A percentile compares a stretch with the other conserved stretches of the same genome.
Conservation (phyloP, 1,284 basidiomycete genomes). For the Hemileia vastatrix region DNA sequence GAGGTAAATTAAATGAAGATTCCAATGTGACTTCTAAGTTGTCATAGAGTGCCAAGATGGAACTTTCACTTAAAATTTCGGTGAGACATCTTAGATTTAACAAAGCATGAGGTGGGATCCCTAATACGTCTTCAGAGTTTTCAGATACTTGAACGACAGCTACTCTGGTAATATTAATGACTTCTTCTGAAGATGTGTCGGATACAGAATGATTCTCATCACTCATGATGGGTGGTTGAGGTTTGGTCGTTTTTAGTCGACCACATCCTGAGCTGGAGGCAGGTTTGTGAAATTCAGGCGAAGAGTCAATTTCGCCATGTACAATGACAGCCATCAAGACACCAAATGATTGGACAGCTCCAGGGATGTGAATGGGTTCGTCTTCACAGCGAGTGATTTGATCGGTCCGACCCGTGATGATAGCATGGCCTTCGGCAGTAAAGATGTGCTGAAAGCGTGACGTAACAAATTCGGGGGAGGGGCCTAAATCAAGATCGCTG, state of each 20-base stretch:
- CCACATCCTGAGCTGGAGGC: not conserved
- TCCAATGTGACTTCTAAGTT: slow-evolving; percentile 53
- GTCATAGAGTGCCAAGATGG: slow-evolving; percentile 66
- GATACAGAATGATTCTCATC: not conserved
- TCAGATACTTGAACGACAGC: slow-evolving; percentile 30
- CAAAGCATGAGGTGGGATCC: slow-evolving; percentile 64
- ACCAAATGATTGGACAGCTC: slow-evolving; percentile 75
- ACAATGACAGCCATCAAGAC: slow-evolving; percentile 67
- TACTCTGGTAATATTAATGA: slow-evolving; percentile 9
- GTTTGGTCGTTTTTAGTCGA: slow-evolving; percentile 23
- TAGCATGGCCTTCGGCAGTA: slow-evolving; percentile 4
- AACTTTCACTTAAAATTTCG: slow-evolving; percentile 59
- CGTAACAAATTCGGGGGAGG: slow-evolving; percentile 10
- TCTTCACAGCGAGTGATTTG: slow-evolving; percentile 15
- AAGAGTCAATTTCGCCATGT: slow-evolving; percentile 56
- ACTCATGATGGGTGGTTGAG: not conserved
- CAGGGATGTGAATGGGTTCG: slow-evolving; percentile 66
- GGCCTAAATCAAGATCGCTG: not conserved
- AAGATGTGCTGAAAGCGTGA: slow-evolving; percentile 13
- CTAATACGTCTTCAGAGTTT: slow-evolving; percentile 62
- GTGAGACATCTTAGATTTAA: slow-evolving; percentile 70
- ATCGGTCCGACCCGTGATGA: slow-evolving; percentile 17
- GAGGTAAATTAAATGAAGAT: not conserved
- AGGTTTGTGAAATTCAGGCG: slow-evolving; percentile 70
- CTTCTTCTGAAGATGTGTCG: slow-evolving; percentile 1